Conservation (phyloP, 495 filamentous ascomycete genomes). For the Evansstolkia leycettana region DNA sequence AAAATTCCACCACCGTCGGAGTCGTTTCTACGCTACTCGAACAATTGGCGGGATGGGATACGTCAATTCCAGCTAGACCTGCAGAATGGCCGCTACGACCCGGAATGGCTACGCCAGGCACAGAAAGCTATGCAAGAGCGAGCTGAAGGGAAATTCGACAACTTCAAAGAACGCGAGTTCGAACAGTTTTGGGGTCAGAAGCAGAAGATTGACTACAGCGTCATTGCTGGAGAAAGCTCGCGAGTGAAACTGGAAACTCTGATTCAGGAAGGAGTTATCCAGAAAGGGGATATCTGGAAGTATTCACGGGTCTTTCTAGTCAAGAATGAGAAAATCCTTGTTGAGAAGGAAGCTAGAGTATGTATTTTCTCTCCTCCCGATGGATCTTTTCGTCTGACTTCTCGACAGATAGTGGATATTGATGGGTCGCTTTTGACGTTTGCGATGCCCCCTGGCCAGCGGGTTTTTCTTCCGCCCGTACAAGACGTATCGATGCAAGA, state of each 20-base stretch:
- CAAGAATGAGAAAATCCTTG: slow-evolving; percentile 13
- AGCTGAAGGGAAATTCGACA: slow-evolving; percentile 55
- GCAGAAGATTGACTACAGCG: slow-evolving; percentile 26
- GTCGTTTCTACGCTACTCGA: slow-evolving; percentile 36
- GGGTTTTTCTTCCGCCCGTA: slow-evolving; percentile 20
- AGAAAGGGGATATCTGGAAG: slow-evolving; percentile 39
- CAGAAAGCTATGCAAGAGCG: slow-evolving; percentile 49
- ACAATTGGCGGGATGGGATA: slow-evolving; percentile 35
- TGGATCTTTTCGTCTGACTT: neutral
- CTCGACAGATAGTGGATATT: slow-evolving; percentile 24
- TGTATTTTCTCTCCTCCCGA: slow-evolving; percentile 2
- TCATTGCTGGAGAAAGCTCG: slow-evolving; percentile 36
- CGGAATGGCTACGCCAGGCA: slow-evolving; percentile 55
- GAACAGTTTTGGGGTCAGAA: slow-evolving; percentile 63
- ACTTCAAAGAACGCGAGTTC: slow-evolving; percentile 51
- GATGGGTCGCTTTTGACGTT: slow-evolving; percentile 24
- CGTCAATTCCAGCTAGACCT: slow-evolving; percentile 50
- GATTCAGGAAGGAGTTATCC: slow-evolving; percentile 32
- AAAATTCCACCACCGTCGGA: slow-evolving; percentile 29
- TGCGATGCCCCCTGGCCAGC: slow-evolving; percentile 31
- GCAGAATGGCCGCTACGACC: slow-evolving; percentile 45
- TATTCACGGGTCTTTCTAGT: slow-evolving; percentile 24
- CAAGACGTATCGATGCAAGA: neutral
- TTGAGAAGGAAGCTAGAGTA: slow-evolving; percentile 41
- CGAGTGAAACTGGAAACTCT: slow-evolving; percentile 36